Conservation (phyloP, 148 eudicot genomes). For the Vaccinium macrocarpon region DNA sequence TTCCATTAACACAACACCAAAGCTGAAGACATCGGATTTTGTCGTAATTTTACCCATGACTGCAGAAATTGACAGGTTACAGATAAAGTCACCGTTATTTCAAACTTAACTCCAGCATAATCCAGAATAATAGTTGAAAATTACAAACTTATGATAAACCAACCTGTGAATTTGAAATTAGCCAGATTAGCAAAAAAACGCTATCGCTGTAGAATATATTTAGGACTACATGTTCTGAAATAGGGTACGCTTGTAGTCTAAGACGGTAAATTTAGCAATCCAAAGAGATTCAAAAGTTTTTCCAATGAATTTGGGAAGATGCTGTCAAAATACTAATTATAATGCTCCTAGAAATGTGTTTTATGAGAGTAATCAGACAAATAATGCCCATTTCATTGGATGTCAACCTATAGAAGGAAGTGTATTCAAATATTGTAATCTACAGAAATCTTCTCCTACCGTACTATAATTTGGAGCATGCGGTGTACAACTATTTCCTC, state of each 20-base stretch:
- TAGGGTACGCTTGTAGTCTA: not conserved
- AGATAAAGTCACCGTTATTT: not conserved
- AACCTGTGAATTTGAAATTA: not conserved
- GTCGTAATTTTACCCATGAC: constrained; percentile 95
- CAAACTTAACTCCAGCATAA: not conserved
- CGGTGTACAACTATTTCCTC: not conserved
- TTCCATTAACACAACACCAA: constrained; percentile 92
- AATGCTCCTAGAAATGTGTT: not conserved
- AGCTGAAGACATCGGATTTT: constrained; percentile 88
- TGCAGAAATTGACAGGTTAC: constrained; percentile 30
- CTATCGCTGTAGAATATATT: not conserved
- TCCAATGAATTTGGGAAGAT: not conserved
- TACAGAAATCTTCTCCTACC: not conserved
- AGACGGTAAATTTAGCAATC: not conserved
- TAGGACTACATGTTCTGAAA: not conserved
- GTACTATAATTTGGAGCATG: not conserved
- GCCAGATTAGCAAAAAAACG: not conserved
- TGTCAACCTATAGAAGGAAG: not conserved
- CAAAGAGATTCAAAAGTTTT: not conserved
- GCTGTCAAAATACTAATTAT: not conserved
- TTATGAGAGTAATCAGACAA: not conserved
- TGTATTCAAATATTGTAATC: not conserved
- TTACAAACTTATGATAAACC: not conserved
- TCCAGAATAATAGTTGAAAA: not conserved
- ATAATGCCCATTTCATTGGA: not conserved